phyloP scores from a whole-genome alignment of 176 grass and related monocot species.

The Musa beccarii region DNA sequence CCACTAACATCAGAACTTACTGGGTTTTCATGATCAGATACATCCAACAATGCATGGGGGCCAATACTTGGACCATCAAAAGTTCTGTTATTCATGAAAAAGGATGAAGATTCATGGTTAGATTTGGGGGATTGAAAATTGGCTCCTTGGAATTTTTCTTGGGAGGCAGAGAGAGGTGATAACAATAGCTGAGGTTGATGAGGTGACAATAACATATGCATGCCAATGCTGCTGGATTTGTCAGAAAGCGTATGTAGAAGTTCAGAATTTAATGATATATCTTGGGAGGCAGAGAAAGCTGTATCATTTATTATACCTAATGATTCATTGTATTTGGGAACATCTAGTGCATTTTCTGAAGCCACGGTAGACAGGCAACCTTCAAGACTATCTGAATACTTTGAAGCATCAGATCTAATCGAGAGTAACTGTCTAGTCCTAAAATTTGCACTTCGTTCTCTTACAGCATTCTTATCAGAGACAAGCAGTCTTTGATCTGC shows the following conservation, averaged over 20 bases:
- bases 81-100: neutral
- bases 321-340: conserved; percentile 10
- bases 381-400: neutral
- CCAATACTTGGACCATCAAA: neutral
- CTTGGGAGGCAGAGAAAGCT: too few species aligned
- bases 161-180: neutral
- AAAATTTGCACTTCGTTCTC: conserved; percentile 30
- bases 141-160: neutral
- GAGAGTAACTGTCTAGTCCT: neutral
- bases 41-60: neutral
- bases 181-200: neutral
- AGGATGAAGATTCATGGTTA: neutral
- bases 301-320: neutral
- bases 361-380: neutral
- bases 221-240: neutral
- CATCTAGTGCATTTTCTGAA: conserved; percentile 6
- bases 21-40: neutral
- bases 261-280: neutral
- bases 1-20: neutral
- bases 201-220: neutral
- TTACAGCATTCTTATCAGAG: conserved; percentile 30
- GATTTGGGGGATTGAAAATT: neutral
- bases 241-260: neutral
- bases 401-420: neutral
- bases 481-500: conserved; percentile 68